phyloP scores from a whole-genome alignment of 352 stramenopile genomes.

The Pythium pyrilobum region DNA sequence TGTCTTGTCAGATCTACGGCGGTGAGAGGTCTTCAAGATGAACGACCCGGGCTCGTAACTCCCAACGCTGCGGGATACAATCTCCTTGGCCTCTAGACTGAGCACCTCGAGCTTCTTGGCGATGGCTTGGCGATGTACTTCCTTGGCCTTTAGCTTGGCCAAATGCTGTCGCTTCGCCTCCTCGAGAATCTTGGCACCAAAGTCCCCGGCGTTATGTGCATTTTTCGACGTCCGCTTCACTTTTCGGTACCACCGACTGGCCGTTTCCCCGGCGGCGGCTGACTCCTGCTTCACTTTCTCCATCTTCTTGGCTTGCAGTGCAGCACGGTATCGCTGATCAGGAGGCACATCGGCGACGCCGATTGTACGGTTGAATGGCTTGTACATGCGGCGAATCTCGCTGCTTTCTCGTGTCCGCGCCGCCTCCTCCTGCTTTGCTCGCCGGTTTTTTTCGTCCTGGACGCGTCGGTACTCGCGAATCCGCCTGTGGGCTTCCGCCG shows the following conservation, averaged over 20 bases:
- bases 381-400: conserved; percentile 33
- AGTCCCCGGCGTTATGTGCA: neutral
- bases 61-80: conserved; percentile 19
- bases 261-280: neutral
- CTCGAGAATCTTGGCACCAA: conserved; percentile 11
- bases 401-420: neutral
- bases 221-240: conserved; percentile 4
- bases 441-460: neutral
- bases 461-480: conserved; percentile 1
- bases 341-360: conserved; percentile 32
- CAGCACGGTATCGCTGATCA: conserved; percentile 28
- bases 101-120: conserved; percentile 21
- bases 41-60: conserved; percentile 42
- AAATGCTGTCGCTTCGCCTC: conserved; percentile 3
- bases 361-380: conserved; percentile 29
- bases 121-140: neutral
- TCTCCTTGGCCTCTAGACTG: conserved; percentile 21
- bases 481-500: neutral
- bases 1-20: neutral
- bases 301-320: conserved; percentile 1
- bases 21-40: conserved; percentile 19
- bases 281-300: conserved; percentile 3
- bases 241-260: conserved; percentile 18
- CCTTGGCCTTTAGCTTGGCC: neutral
- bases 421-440: neutral